Evolutionary conservation across 176 grass and related monocot species (phyloP).

Genomic region (Oryza punctata): DNA sequence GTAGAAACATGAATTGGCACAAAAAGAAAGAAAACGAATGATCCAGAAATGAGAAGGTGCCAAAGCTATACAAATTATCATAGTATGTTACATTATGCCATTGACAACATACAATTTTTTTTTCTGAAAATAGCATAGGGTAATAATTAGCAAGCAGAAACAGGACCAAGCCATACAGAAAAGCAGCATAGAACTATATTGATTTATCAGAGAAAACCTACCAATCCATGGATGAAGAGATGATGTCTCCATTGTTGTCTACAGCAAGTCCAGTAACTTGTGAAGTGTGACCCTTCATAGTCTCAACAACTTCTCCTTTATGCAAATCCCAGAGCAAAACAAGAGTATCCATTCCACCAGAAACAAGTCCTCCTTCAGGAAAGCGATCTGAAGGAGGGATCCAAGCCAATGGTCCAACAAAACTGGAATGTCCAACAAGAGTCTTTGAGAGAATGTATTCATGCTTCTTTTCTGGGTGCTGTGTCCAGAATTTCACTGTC

Average conservation of each 20-base stretch:
- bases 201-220: slow-evolving; percentile 29
- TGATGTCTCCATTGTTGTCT: slow-evolving; percentile 84
- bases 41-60: background rate
- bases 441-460: slow-evolving; percentile 76
- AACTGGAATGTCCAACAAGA: slow-evolving; percentile 78
- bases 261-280: slow-evolving; percentile 87
- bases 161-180: background rate
- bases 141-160: background rate
- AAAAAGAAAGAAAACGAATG: slow-evolving; percentile 31
- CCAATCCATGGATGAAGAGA: slow-evolving; percentile 97
- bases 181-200: background rate
- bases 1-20: background rate
- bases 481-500: slow-evolving; percentile 73
- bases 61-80: slow-evolving; percentile 2
- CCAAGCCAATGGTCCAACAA: slow-evolving; percentile 90
- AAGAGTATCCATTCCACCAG: slow-evolving; percentile 90
- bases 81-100: background rate
- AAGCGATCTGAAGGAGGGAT: slow-evolving; percentile 66
- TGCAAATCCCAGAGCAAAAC: slow-evolving; percentile 75
- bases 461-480: slow-evolving; percentile 51
- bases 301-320: slow-evolving; percentile 67
- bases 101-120: slow-evolving; percentile 1
- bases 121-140: background rate
- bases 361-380: slow-evolving; percentile 81
- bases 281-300: slow-evolving; percentile 78